phyloP scores from a whole-genome alignment of 2,329 filamentous ascomycete genomes.

The Ceratocystis alfenasii region DNA sequence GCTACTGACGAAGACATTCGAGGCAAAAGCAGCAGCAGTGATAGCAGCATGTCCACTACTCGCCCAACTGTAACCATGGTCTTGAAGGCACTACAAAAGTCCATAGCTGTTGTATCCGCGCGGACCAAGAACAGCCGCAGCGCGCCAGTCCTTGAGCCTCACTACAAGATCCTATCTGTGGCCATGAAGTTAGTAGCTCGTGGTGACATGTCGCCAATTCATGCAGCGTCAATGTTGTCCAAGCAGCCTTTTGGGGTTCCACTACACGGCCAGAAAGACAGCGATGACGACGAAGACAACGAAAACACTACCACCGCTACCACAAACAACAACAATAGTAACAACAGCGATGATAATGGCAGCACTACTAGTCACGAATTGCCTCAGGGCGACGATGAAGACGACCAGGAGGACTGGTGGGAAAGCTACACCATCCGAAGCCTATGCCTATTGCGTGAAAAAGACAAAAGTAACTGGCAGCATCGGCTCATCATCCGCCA shows the following conservation, averaged over 20 bases:
- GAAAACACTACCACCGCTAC: constrained; percentile 23
- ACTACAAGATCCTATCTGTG: constrained; percentile 79
- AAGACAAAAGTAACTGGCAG: constrained; percentile 91
- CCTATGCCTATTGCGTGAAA: constrained; percentile 44
- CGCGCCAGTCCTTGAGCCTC: constrained; percentile 78
- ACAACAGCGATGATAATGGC: constrained; percentile 23
- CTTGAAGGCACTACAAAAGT: constrained; percentile 39
- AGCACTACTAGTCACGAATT: constrained; percentile 16
- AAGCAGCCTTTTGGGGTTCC: constrained; percentile 42
- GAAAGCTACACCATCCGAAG: constrained; percentile 43
- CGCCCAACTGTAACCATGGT: constrained; percentile 34
- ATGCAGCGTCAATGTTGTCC: constrained; percentile 42
- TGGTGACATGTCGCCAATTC: constrained; percentile 37
- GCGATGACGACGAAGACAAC: constrained; percentile 33
- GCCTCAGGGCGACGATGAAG: constrained; percentile 28
- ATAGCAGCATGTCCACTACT: neutral
- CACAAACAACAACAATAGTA: constrained; percentile 24
- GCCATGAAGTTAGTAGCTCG: constrained; percentile 65
- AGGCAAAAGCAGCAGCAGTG: constrained; percentile 20
- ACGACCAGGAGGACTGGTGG: constrained; percentile 49
- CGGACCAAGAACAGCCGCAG: constrained; percentile 46
- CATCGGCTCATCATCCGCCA: constrained; percentile 78
- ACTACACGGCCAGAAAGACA: constrained; percentile 14
- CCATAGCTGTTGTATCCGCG: constrained; percentile 39
- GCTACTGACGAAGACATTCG: constrained; percentile 36